Base-by-base conservation (phyloP, 2,329 filamentous ascomycete genomes). In the Blastomyces silverae region DNA sequence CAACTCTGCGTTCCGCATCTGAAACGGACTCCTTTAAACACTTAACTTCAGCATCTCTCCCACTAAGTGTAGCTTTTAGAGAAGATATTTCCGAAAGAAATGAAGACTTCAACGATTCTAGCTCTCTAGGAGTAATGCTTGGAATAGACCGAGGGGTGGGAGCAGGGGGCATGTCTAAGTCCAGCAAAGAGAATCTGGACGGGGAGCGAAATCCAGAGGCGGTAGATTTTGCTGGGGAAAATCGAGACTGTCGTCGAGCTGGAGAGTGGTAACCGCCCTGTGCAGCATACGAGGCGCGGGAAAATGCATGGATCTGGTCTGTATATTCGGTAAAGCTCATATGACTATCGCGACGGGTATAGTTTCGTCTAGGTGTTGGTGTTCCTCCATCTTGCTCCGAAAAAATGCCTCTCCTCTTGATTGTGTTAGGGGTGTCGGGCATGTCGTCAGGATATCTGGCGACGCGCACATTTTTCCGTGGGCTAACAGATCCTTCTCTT, bases 61-160 rank as follows among this genome's bases (percentile, higher is more conserved):
- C 94, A 71, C 88, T 92, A 11, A 99, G 82, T 11, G 91, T 93
- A 2, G 94, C 94, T 73, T 91, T 94, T 22, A 99, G 84, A n/a
- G 90, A 91, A 67, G 91, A 96, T 66, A 99, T 96, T 74, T 97
- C 91, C 0, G 92, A 96, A 62, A 95, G 83, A 71, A 96, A 95
- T 31, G 85, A 85, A 0, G 92, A 97, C 76, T 97, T 97, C 66
- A 97, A 82, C 17, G 89, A 90, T 74, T 99, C 94, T 2, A 97
- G 82, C 78, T 99, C 94, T 44, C 94, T 87, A 1, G 94, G 90
- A 1, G 92, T 96, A 70, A 97, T 89, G 10, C 89, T 91, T 0
- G 94, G 94, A 48, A 97, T 85, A 64, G 91, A 96, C 67, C 93
- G 87, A 17, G 94, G 94, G 0, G 94, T 97, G 1, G 93, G 92